Conservation (phyloP, 2,329 filamentous ascomycete species). For the Sarocladium oryzae region DNA sequence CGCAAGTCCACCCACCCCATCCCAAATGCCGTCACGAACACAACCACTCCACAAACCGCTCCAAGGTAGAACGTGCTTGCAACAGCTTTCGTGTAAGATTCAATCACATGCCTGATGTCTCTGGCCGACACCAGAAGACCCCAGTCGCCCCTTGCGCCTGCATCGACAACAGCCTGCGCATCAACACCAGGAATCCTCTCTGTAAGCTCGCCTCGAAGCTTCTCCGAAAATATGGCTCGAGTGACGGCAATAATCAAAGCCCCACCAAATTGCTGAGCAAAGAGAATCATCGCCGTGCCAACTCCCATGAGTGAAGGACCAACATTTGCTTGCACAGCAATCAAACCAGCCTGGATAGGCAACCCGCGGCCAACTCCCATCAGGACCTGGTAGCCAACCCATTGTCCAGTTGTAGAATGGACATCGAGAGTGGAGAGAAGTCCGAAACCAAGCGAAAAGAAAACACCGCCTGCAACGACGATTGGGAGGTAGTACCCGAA, state of each 20-base stretch:
- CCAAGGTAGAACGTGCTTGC: conserved; percentile 13
- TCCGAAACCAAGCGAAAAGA: conserved; percentile 30
- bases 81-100: conserved; percentile 12
- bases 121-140: not conserved
- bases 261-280: conserved; percentile 38
- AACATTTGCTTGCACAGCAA: conserved; percentile 13
- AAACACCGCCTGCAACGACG: conserved; percentile 26
- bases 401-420: conserved; percentile 25
- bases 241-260: conserved; percentile 14
- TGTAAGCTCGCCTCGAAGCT: conserved; percentile 9
- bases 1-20: conserved; percentile 17
- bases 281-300: conserved; percentile 14
- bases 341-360: conserved; percentile 28
- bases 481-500: conserved; percentile 16
- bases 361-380: conserved; percentile 34
- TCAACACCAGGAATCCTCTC: conserved; percentile 10
- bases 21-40: conserved; percentile 12
- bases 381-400: conserved; percentile 44
- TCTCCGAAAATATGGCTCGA: conserved; percentile 16
- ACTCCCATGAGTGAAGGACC: conserved; percentile 10
- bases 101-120: not conserved
- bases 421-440: conserved; percentile 31
- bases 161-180: conserved; percentile 12
- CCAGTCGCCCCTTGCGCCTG: conserved; percentile 14
- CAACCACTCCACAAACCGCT: conserved; percentile 8